A percentile compares a stretch with the other conserved stretches of the same genome.
phyloP scores from a whole-genome alignment of 305 asterid species.

The Fraxinus sp. region DNA sequence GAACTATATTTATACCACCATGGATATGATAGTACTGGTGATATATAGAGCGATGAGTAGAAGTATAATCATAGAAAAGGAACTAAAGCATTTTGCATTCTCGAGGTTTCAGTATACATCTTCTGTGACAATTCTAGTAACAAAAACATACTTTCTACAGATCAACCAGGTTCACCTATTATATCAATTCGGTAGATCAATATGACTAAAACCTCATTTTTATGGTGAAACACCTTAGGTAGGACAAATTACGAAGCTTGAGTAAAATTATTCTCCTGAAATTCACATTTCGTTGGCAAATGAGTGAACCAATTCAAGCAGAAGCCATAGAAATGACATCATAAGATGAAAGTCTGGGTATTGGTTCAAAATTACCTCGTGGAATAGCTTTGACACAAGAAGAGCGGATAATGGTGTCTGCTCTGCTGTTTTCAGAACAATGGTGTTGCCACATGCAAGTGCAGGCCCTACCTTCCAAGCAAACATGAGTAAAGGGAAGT shows the following conservation, averaged over 20 bases:
- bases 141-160: not conserved
- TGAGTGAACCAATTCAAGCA: not conserved
- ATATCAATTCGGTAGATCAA: not conserved
- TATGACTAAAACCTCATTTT: not conserved
- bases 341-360: slow-evolving; percentile 1
- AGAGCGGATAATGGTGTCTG: slow-evolving; percentile 94
- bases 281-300: not conserved
- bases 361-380: slow-evolving; percentile 57
- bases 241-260: not conserved
- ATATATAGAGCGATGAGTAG: not conserved
- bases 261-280: slow-evolving; percentile 3
- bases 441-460: slow-evolving; percentile 76
- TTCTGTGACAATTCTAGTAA: not conserved
- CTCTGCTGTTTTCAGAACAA: slow-evolving; percentile 91
- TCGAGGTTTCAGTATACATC: not conserved
- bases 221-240: not conserved
- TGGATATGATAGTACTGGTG: not conserved
- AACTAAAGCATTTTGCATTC: not conserved
- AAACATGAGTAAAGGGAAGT: slow-evolving; percentile 85
- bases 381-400: slow-evolving; percentile 67
- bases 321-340: not conserved
- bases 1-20: not conserved
- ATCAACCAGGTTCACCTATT: not conserved
- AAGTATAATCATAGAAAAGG: not conserved
- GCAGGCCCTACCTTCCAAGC: slow-evolving; percentile 98